Percentiles rank a stretch among this genome's conserved stretches.
These are phyloP conservation scores for Vaccinium corymbosum DNA, from an alignment of 148 eudicot genomes.

Conservation along the genomic window DNA sequence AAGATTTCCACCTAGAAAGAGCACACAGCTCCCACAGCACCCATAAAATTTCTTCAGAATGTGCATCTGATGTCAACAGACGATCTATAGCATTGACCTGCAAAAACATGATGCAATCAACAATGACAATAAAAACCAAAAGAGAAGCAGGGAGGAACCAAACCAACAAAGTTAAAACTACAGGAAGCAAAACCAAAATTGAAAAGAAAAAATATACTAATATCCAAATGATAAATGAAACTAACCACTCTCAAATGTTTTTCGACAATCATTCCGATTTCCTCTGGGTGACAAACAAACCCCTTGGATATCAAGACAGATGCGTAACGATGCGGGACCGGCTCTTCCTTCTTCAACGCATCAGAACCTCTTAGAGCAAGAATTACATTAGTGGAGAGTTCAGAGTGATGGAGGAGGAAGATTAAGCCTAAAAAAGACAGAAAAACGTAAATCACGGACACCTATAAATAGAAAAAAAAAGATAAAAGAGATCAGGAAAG, in stretches of 20 bases:
- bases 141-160: not conserved
- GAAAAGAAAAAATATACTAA: not conserved
- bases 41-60: slow-evolving; percentile 78
- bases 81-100: slow-evolving; percentile 84
- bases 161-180: slow-evolving; percentile 6
- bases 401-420: slow-evolving; percentile 80
- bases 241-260: slow-evolving; percentile 91
- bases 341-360: slow-evolving; percentile 47
- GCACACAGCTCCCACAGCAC: slow-evolving; percentile 90
- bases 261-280: slow-evolving; percentile 70
- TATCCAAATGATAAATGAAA: slow-evolving; percentile 19
- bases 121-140: slow-evolving; percentile 8
- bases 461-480: not conserved
- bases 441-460: slow-evolving; percentile 15
- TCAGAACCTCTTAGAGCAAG: slow-evolving; percentile 63
- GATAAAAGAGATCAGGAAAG: not conserved
- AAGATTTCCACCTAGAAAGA: slow-evolving; percentile 66
- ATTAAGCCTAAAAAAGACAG: slow-evolving; percentile 61
- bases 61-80: slow-evolving; percentile 50
- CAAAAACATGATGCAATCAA: slow-evolving; percentile 15
- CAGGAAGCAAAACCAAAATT: slow-evolving; percentile 1
- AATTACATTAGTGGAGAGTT: slow-evolving; percentile 66
- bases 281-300: slow-evolving; percentile 62
- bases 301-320: slow-evolving; percentile 73
- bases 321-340: slow-evolving; percentile 80